phyloP scores from a whole-genome alignment of 768 basidiomycete species.

The Russula vinacea region DNA sequence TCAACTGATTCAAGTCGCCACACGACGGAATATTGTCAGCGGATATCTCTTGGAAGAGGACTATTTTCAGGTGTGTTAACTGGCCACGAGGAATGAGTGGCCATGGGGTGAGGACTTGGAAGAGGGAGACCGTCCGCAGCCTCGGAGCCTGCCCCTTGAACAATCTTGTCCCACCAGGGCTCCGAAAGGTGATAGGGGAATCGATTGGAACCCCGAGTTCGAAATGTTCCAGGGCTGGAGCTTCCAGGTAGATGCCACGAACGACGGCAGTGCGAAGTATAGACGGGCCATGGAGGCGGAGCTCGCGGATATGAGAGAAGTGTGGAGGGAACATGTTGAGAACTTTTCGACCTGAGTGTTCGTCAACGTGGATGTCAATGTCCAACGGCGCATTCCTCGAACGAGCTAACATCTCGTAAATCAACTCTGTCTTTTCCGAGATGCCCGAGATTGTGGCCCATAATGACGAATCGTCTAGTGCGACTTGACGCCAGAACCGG shows the following conservation, averaged over 20 bases:
- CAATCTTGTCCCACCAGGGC: not conserved
- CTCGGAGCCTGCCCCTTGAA: slow-evolving; percentile 4
- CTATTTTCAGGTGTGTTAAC: slow-evolving; percentile 8
- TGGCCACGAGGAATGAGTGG: slow-evolving; percentile 7
- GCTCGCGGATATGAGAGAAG: slow-evolving; percentile 13
- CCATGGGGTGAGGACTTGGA: slow-evolving; percentile 4
- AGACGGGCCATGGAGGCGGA: slow-evolving; percentile 2
- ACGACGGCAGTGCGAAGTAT: not conserved
- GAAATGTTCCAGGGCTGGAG: slow-evolving; percentile 16
- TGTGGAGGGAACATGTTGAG: not conserved
- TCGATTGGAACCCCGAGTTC: not conserved
- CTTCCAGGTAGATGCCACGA: not conserved
- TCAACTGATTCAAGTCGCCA: not conserved
- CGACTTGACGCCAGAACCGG: slow-evolving; percentile 20
- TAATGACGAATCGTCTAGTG: not conserved
- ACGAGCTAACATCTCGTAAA: slow-evolving; percentile 9
- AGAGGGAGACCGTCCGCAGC: slow-evolving; percentile 8
- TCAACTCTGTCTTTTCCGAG: not conserved
- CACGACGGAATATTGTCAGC: too few species aligned
- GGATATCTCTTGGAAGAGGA: not conserved
- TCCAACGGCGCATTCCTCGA: slow-evolving; percentile 3
- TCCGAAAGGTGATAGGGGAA: not conserved
- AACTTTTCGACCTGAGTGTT: not conserved
- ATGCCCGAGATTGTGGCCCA: slow-evolving; percentile 13
- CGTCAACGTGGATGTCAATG: not conserved